Percentiles rank a stretch among this genome's conserved stretches.
Evolutionary conservation across 805 yeast species (phyloP).

Genomic region (Wickerhamomyces hampshirensis): DNA sequence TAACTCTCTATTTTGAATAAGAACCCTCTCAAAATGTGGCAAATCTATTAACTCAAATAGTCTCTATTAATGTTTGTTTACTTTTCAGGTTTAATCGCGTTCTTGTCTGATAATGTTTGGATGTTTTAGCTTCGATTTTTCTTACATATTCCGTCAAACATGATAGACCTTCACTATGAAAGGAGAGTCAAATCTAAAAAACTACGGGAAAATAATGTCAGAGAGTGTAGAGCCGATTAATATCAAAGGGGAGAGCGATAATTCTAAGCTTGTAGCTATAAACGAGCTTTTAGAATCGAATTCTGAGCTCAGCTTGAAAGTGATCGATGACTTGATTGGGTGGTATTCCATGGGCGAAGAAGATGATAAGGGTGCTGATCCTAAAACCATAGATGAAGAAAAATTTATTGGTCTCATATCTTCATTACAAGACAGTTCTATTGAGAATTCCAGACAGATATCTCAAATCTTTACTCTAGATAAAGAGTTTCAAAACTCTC

Average conservation of each 20-base stretch:
- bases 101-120: too few relatives aligned
- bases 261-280: neutral
- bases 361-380: conserved; percentile 1
- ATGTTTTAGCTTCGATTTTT: too few relatives aligned
- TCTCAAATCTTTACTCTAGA: conserved; percentile 12
- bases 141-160: too few relatives aligned
- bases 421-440: neutral
- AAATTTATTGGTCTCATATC: neutral
- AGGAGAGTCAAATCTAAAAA: too few relatives aligned
- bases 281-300: conserved; percentile 10
- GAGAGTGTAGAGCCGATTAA: neutral
- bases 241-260: too few relatives aligned
- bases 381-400: neutral
- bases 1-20: conserved; percentile 1
- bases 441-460: neutral
- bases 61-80: too few relatives aligned
- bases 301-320: conserved; percentile 5
- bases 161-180: too few relatives aligned
- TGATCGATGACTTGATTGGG: conserved; percentile 14
- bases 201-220: too few relatives aligned
- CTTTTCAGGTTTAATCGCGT: too few relatives aligned
- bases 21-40: too few relatives aligned
- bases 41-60: too few relatives aligned
- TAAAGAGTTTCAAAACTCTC: conserved; percentile 9
- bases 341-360: conserved; percentile 12